Conservation (phyloP, 345 rosid species). For the Lepidium sativum region DNA sequence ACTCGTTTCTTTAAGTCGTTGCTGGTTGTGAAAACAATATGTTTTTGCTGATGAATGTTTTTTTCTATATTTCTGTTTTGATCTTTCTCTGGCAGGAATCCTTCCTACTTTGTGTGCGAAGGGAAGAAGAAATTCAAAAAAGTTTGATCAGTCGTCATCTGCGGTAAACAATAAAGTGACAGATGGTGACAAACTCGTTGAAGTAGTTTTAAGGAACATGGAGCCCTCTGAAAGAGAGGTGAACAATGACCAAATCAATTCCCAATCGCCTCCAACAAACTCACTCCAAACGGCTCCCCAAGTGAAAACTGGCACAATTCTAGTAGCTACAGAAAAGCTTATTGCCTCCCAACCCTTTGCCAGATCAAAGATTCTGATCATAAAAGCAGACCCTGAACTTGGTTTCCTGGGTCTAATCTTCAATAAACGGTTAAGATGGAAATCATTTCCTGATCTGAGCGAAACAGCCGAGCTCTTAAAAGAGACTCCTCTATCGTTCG, state of each 20-base stretch:
- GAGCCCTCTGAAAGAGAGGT: constrained; percentile 20
- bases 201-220: constrained; percentile 39
- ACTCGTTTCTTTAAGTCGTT: background rate
- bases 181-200: constrained; percentile 38
- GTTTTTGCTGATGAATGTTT: background rate
- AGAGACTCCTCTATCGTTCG: constrained; percentile 55
- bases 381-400: constrained; percentile 39
- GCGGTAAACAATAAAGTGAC: constrained; percentile 18
- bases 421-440: constrained; percentile 75
- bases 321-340: constrained; percentile 61
- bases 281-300: constrained; percentile 22
- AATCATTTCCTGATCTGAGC: constrained; percentile 42
- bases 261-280: constrained; percentile 12
- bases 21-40: background rate
- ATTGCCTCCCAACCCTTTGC: constrained; percentile 44
- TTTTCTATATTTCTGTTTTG: background rate
- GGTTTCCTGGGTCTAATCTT: constrained; percentile 78
- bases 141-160: constrained; percentile 19
- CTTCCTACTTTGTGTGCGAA: constrained; percentile 31
- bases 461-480: constrained; percentile 47
- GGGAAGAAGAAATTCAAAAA: constrained; percentile 24
- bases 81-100: constrained; percentile 36
- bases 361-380: constrained; percentile 53
- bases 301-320: constrained; percentile 54
- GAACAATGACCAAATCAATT: constrained; percentile 16